phyloP scores from a whole-genome alignment of 257 asterid genomes.

The Cynanchum wilfordii region DNA sequence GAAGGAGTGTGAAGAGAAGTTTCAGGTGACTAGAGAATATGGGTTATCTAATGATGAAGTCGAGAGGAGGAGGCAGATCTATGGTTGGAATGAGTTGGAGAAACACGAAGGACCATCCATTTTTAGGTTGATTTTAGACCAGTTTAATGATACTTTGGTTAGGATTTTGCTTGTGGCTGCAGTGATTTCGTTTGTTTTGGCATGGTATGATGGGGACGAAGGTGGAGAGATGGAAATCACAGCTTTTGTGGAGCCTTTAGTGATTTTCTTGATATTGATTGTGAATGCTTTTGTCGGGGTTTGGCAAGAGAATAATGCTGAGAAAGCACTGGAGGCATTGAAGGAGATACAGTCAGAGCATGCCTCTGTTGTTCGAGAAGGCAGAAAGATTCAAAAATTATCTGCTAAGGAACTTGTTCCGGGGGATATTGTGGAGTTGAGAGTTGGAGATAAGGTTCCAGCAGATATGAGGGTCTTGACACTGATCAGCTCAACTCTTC shows the following conservation, averaged over 20 bases:
- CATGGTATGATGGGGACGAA: slow-evolving; percentile 91
- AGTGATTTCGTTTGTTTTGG: slow-evolving; percentile 87
- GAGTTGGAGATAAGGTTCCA: slow-evolving; percentile 95
- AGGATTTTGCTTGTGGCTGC: slow-evolving; percentile 91
- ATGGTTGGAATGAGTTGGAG: slow-evolving; percentile 87
- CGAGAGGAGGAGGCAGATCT: slow-evolving; percentile 62
- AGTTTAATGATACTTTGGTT: slow-evolving; percentile 89
- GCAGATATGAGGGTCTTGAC: slow-evolving; percentile 95
- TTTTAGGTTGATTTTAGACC: slow-evolving; percentile 75
- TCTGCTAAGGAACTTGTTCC: slow-evolving; percentile 97
- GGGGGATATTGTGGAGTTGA: slow-evolving; percentile 90
- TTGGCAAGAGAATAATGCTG: slow-evolving; percentile 99
- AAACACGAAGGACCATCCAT: slow-evolving; percentile 94
- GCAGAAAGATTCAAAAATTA: slow-evolving; percentile 52
- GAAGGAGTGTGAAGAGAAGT: slow-evolving; percentile 72
- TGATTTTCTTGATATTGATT: slow-evolving; percentile 85
- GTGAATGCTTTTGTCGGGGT: slow-evolving; percentile 96
- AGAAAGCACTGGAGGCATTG: slow-evolving; percentile 93
- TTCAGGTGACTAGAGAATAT: slow-evolving; percentile 43
- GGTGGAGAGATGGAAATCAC: slow-evolving; percentile 98
- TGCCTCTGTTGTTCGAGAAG: slow-evolving; percentile 78
- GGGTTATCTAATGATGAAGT: slow-evolving; percentile 68
- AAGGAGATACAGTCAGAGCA: slow-evolving; percentile 97
- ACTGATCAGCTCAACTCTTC: slow-evolving; percentile 86
- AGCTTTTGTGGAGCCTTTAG: slow-evolving; percentile 94